Percentiles rank a stretch among this genome's conserved stretches.
phyloP scores from a whole-genome alignment of 2,329 filamentous ascomycete genomes.

The Penicillium occitanis region DNA sequence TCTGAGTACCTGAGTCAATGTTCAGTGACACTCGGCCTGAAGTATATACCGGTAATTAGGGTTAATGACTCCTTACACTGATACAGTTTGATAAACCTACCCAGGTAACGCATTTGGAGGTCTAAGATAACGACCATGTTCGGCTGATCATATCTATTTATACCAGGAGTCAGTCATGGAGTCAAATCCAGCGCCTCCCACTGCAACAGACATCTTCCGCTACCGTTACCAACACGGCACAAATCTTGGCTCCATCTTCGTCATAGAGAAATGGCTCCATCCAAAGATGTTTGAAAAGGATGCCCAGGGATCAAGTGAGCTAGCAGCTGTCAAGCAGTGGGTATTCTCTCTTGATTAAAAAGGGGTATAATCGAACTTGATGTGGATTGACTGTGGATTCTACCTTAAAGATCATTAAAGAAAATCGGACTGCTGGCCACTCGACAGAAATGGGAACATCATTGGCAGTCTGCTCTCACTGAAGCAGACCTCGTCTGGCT shows the following conservation, averaged over 20 bases:
- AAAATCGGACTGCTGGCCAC: slow-evolving; percentile 51
- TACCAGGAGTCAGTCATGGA: slow-evolving; percentile 1
- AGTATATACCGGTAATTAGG: background rate
- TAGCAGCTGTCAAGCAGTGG: slow-evolving; percentile 49
- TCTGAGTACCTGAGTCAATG: no score
- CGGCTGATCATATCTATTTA: background rate
- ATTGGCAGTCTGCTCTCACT: slow-evolving; percentile 54
- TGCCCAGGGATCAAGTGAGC: slow-evolving; percentile 48
- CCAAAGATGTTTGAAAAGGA: slow-evolving; percentile 50
- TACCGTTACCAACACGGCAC: slow-evolving; percentile 62
- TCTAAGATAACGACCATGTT: background rate
- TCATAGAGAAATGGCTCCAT: slow-evolving; percentile 61
- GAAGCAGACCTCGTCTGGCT: slow-evolving; percentile 57
- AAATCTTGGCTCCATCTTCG: slow-evolving; percentile 60
- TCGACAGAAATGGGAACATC: slow-evolving; percentile 52
- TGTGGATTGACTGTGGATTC: background rate
- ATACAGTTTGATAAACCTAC: background rate
- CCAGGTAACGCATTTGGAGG: background rate
- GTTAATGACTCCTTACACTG: background rate
- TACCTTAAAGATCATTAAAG: slow-evolving; percentile 41
- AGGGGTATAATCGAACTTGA: background rate
- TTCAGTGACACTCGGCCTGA: background rate
- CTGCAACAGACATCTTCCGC: slow-evolving; percentile 37
- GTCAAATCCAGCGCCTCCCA: slow-evolving; percentile 22
- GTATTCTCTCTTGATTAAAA: slow-evolving; percentile 19